Conservation (phyloP, 2,329 filamentous ascomycete genomes). For the Calonectria pseudoturangicola region DNA sequence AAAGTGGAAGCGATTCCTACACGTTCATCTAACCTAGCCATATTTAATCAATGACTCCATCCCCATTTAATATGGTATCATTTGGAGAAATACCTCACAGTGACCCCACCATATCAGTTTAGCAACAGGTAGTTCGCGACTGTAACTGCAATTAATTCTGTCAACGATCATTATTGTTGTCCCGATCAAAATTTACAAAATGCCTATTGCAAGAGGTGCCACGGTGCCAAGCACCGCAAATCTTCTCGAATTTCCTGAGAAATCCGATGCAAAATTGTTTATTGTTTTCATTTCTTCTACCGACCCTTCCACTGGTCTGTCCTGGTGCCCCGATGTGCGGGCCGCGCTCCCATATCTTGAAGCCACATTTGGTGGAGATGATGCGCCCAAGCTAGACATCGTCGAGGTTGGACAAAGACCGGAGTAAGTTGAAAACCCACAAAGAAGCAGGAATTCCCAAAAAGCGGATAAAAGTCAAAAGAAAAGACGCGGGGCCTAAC, state of each 20-base stretch:
- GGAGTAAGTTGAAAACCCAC: constrained; percentile 5
- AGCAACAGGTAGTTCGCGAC: background rate
- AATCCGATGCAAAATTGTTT: constrained; percentile 5
- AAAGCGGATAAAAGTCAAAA: no score
- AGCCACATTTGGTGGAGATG: background rate
- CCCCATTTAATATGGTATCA: constrained; percentile 6
- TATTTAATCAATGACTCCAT: background rate
- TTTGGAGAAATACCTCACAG: background rate
- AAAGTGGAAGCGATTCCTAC: background rate
- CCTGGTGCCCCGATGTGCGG: constrained; percentile 25
- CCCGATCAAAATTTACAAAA: background rate
- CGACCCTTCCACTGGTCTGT: constrained; percentile 4
- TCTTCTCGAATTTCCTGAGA: background rate
- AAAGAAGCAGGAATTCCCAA: background rate
- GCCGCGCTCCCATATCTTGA: constrained; percentile 18
- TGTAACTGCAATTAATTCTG: background rate
- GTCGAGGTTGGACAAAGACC: constrained; percentile 25
- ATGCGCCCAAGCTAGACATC: background rate
- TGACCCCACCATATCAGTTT: background rate
- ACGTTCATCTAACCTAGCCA: background rate
- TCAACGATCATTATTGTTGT: background rate
- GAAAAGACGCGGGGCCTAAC: no score
- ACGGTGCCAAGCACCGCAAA: constrained; percentile 11
- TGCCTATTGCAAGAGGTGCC: constrained; percentile 6
- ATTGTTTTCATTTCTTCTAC: constrained; percentile 16